Conservation (phyloP, 1,284 basidiomycete genomes). For the Porogramme epimiltina region DNA sequence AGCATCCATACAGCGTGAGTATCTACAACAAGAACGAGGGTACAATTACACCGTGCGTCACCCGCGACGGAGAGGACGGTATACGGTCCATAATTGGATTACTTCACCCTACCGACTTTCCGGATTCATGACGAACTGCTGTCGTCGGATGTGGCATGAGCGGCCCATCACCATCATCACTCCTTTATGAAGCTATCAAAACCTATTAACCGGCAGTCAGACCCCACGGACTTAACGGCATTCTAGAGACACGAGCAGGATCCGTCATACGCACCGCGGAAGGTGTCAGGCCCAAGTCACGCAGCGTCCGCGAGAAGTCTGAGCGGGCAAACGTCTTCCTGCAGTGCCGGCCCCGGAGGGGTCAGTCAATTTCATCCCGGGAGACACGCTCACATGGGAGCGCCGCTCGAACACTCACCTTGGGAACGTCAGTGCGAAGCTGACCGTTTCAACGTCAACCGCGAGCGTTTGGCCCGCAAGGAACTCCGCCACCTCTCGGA, state of each 20-base stretch:
- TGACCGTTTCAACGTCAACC: conserved; percentile 76
- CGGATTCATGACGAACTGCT: background rate
- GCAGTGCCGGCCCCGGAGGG: background rate
- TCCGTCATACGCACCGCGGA: conserved; percentile 57
- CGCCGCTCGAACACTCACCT: conserved; percentile 49
- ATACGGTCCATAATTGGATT: too few species aligned
- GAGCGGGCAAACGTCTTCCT: conserved; percentile 69
- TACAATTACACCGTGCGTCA: too few species aligned
- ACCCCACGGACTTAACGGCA: background rate
- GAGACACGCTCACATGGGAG: background rate
- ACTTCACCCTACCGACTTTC: too few species aligned
- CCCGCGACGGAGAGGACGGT: background rate
- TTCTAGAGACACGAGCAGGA: background rate
- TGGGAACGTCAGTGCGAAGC: conserved; percentile 81
- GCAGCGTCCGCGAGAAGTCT: conserved; percentile 71
- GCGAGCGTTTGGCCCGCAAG: conserved; percentile 72
- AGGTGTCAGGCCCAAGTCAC: conserved; percentile 75
- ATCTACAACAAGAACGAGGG: too few species aligned
- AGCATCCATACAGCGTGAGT: too few species aligned
- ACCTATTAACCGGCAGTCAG: conserved; percentile 16
- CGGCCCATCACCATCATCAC: conserved; percentile 5
- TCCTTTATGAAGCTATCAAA: conserved; percentile 26
- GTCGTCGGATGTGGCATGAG: too few species aligned
- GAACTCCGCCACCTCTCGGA: conserved; percentile 86
- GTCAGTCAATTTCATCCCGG: too few species aligned